Conservation (phyloP, 1,284 basidiomycete species). For the Macrocybe sp. region DNA sequence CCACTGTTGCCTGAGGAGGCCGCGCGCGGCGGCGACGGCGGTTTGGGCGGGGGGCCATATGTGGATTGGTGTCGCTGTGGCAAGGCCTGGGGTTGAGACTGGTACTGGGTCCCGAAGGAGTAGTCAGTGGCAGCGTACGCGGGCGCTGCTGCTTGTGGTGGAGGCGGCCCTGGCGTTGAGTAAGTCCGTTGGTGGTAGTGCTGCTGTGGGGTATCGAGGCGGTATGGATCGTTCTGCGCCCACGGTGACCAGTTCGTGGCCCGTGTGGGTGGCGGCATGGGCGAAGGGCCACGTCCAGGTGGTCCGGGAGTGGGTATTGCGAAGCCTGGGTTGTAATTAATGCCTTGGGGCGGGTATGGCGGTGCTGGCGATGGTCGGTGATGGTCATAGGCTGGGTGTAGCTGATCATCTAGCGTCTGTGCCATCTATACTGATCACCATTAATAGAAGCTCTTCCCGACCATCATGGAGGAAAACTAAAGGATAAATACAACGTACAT, state of each 20-base stretch:
- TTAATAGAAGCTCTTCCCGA: background rate
- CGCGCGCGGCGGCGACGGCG: conserved; percentile 21
- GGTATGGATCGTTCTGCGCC: conserved; percentile 7
- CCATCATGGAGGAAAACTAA: conserved; percentile 5
- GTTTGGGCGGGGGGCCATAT: conserved; percentile 19
- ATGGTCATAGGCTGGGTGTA: conserved; percentile 1
- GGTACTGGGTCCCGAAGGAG: conserved; percentile 13
- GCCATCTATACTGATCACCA: conserved; percentile 47
- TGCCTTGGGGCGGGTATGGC: conserved; percentile 15
- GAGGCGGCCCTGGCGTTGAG: conserved; percentile 9
- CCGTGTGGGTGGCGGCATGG: conserved; percentile 19
- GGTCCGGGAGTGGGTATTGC: conserved; percentile 13
- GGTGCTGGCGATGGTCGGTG: conserved; percentile 16
- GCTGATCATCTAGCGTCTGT: conserved; percentile 48
- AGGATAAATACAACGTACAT: conserved; percentile 37
- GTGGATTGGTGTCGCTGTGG: conserved; percentile 14
- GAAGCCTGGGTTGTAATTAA: conserved; percentile 24
- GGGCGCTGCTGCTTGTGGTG: conserved; percentile 3
- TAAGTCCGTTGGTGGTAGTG: conserved; percentile 2
- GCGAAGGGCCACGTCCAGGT: conserved; percentile 9
- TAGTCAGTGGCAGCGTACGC: conserved; percentile 9
- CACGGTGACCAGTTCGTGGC: conserved; percentile 25
- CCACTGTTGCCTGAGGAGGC: conserved; percentile 7
- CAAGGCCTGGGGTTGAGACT: background rate
- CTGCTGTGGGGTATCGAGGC: background rate